Percentiles rank a stretch among this genome's conserved stretches.
phyloP scores from a whole-genome alignment of 179 eudicot genomes.

The Nepenthes alata region DNA sequence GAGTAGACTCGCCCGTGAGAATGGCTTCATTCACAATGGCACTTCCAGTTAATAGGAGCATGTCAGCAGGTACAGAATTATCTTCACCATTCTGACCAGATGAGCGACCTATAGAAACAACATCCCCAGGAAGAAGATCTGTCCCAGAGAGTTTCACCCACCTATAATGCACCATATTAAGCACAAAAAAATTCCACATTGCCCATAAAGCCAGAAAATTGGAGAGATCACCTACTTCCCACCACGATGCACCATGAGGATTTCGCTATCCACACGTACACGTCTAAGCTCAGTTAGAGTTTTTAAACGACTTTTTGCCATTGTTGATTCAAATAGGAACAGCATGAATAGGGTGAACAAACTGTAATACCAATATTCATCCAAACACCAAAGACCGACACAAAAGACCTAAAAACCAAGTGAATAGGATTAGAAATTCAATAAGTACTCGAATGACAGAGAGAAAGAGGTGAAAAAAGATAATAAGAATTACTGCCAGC shows the following conservation, averaged over 20 bases:
- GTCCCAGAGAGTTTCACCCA: slow-evolving; percentile 88
- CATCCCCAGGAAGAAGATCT: slow-evolving; percentile 96
- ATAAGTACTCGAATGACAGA: neutral
- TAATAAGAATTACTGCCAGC: neutral
- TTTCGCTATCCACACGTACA: slow-evolving; percentile 88
- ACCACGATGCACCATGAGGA: slow-evolving; percentile 81
- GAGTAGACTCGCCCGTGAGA: slow-evolving; percentile 97
- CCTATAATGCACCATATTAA: slow-evolving; percentile 28
- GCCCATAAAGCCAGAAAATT: slow-evolving; percentile 2
- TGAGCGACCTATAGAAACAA: slow-evolving; percentile 89
- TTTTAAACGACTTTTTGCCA: slow-evolving; percentile 95
- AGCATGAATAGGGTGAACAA: slow-evolving; percentile 91
- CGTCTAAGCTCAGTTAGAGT: slow-evolving; percentile 95
- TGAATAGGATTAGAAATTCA: neutral
- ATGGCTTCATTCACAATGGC: slow-evolving; percentile 97
- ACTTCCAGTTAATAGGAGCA: slow-evolving; percentile 89
- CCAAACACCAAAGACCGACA: slow-evolving; percentile 96
- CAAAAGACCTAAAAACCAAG: slow-evolving; percentile 68
- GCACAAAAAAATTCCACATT: slow-evolving; percentile 4
- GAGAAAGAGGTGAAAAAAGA: slow-evolving; percentile 3
- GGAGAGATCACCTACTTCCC: slow-evolving; percentile 65
- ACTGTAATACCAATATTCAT: slow-evolving; percentile 97
- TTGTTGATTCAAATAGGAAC: slow-evolving; percentile 95
- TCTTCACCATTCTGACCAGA: slow-evolving; percentile 82
- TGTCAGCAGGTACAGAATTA: slow-evolving; percentile 91